Evolutionary conservation across 2,329 filamentous ascomycete species (phyloP), one percentile per base, ranked within the genome.

Genomic region (Pezicula rhizophila): DNA sequence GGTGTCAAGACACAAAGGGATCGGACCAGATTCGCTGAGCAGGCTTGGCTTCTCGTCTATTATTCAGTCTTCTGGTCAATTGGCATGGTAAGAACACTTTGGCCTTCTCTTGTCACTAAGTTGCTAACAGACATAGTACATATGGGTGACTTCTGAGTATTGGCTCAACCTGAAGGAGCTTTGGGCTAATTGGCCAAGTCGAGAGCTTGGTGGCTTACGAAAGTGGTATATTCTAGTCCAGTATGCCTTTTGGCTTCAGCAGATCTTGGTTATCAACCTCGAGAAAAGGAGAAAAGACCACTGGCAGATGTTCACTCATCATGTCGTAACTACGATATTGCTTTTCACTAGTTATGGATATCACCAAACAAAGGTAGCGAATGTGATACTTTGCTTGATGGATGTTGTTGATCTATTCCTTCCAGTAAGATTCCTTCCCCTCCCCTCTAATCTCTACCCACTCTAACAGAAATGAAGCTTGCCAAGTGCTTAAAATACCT

Each of bases 401-500:
- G 93, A 99, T 63, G 77, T 95, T 46, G 89, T 95, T 42, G 93
- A 97, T 64, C 77, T 96, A 45, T 77, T 96, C 52, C 77, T 99
- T 37, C 87, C 92, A 40, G 89, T 96, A 74, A 66, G 85, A 38
- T 23, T 33, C 33, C 20, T 45, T 10, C 3, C 18, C 33, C 14
- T 12, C 6, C 23, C 23, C 23, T 23, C 23, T 23, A 23, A 11
- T 18, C 15, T 34, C 39, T 40, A 35, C 42, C 39, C 8, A 26
- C 26, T 20, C 51, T 52, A 47, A 53, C 43, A 28, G 20, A 41
- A 37, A 31, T 34, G 44, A 52, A 95, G 89, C 73, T 83, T 26
- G 93, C 93, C 58, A 99, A 99, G 69, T 88, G 91, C 61, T 80
- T 97, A 58, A 96, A 96, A 67, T 99, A 97, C 66, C 73, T 90